These are phyloP conservation scores for Trametes cinnabarina DNA, from an alignment of 768 basidiomycete species.

Conservation along the genomic window DNA sequence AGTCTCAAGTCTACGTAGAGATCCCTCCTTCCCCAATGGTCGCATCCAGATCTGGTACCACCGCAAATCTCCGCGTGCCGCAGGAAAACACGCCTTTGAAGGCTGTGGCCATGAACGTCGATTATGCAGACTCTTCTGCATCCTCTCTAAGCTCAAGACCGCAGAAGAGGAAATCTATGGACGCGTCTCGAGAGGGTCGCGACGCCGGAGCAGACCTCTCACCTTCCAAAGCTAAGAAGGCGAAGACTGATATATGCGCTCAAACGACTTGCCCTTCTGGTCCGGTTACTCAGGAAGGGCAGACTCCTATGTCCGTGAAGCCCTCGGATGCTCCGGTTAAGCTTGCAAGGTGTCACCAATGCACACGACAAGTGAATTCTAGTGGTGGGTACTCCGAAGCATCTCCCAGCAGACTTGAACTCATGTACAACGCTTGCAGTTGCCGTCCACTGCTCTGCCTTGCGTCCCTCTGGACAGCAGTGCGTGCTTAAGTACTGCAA, in stretches of 20 bases:
- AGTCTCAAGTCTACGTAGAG: slow-evolving; percentile 55
- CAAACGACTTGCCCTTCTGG: too few species aligned
- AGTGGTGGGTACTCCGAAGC: slow-evolving; percentile 37
- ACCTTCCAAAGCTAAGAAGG: slow-evolving; percentile 25
- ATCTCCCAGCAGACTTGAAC: neutral
- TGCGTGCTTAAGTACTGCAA: slow-evolving; percentile 65
- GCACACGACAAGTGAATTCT: slow-evolving; percentile 57
- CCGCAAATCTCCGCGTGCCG: slow-evolving; percentile 7
- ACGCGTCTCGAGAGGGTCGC: slow-evolving; percentile 24
- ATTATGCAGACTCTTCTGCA: slow-evolving; percentile 19
- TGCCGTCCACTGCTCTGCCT: slow-evolving; percentile 39
- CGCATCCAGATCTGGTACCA: neutral
- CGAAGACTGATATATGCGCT: slow-evolving; percentile 15
- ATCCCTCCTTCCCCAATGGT: slow-evolving; percentile 50
- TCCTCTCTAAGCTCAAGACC: slow-evolving; percentile 28
- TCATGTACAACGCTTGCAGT: slow-evolving; percentile 24
- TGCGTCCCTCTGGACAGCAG: slow-evolving; percentile 34
- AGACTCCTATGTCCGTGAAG: too few species aligned
- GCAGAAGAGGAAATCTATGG: slow-evolving; percentile 51
- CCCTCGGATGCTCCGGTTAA: too few species aligned
- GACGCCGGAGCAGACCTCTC: neutral
- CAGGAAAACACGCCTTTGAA: slow-evolving; percentile 28
- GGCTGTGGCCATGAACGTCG: slow-evolving; percentile 31
- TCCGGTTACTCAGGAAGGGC: too few species aligned
- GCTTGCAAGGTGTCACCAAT: slow-evolving; percentile 60